Evolutionary conservation across 352 stramenopile genomes (phyloP).

Genomic region (Peronospora destructor): DNA sequence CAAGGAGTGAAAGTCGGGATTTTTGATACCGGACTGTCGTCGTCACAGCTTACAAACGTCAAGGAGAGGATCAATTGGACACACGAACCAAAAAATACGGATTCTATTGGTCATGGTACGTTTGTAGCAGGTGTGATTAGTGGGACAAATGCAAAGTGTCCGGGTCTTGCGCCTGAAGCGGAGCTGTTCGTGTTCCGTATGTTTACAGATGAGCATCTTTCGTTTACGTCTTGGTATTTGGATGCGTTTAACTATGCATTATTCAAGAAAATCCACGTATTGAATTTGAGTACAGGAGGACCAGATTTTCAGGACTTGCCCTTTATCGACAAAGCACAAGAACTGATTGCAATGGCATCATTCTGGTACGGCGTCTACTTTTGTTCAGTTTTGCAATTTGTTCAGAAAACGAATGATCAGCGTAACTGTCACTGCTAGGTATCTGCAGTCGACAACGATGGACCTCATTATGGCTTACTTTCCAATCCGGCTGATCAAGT

Average conservation of each 20-base stretch:
- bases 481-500: conserved; percentile 83
- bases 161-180: conserved; percentile 69
- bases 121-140: conserved; percentile 78
- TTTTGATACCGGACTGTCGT: conserved; percentile 80
- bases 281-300: conserved; percentile 85
- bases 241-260: conserved; percentile 88
- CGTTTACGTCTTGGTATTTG: conserved; percentile 87
- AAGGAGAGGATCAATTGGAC: conserved; percentile 85
- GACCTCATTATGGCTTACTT: conserved; percentile 75
- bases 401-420: background rate
- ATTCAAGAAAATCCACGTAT: conserved; percentile 59
- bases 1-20: conserved; percentile 76
- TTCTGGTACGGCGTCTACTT: conserved; percentile 38
- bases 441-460: conserved; percentile 80
- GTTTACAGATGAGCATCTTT: conserved; percentile 81
- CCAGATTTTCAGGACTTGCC: conserved; percentile 80
- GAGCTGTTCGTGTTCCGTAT: conserved; percentile 79
- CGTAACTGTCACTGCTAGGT: conserved; percentile 27
- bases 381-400: background rate
- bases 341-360: conserved; percentile 70
- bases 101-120: conserved; percentile 76
- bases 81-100: conserved; percentile 65
- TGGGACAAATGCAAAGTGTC: conserved; percentile 49
- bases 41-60: conserved; percentile 45
- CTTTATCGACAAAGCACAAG: conserved; percentile 86